Evolutionary conservation across 352 stramenopile genomes (phyloP), one percentile per base, ranked within the genome.

Genomic region (Phytophthora rubi): DNA sequence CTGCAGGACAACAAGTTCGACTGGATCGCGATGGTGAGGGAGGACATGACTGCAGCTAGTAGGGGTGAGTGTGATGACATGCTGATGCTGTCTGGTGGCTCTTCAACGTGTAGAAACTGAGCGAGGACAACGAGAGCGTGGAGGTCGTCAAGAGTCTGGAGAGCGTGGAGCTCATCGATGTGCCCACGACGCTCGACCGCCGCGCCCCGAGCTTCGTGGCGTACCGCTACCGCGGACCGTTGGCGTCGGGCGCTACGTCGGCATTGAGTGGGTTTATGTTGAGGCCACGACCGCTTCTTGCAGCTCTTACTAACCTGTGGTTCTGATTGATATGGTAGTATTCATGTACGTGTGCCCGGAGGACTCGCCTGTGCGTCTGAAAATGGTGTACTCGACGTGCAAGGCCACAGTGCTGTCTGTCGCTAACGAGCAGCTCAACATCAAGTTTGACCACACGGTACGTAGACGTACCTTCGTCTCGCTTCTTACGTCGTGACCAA

Each of bases 321-420:
- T 35, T 35, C 32, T 54, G 16, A 7, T 28, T 45, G 5, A 8
- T 55, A 35, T 57, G 42, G 9, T 56, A 93, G 88, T 97, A 39
- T 96, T 98, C 62, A 78, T 97, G 67, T 98, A 97, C 64, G 88
- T 94, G 28, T 98, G 92, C 49, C 92, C 92, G 0, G 92, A 98
- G 66, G 88, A 95, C 18, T 81, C 89, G 0, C 81, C 90, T 6
- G 83, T 98, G 54, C 84, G 91, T 13, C 71, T 92, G 51, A 97
- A 97, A 78, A 97, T 97, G 91, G 90, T 93, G 13, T 97, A 97
- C 70, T 97, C 91, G 52, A 96, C 91, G 5, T 91, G 85, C 60
- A 97, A 97, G 59, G 90, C 91, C 18, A 95, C 87, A 13, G 81
- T 97, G 23, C 76, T 96, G 26, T 82, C 83, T n/a, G 69, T 75